Base-by-base conservation (phyloP, 352 stramenopile species). In the Thalassiosira sp. region DNA sequence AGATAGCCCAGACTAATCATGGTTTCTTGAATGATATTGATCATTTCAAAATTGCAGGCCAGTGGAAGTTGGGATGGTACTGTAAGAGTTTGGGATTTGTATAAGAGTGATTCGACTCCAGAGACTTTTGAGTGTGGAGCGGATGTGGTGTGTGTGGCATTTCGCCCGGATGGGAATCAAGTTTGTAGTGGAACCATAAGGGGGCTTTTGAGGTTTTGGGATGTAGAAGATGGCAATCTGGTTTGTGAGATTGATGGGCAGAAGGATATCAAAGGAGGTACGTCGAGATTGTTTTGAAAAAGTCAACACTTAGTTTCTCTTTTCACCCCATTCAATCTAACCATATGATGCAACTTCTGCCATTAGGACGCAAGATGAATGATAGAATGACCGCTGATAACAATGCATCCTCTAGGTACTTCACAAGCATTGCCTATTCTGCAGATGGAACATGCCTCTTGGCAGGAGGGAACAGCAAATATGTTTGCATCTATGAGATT, bases 401-500 rank as follows among this genome's bases (percentile, higher is more conserved):
- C 70, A 92, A 98, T 81, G 86, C 95, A 37, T 86, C 95, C 10
- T 96, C 94, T 2, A 97, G 98, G 79, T 96, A 98, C 78, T 99
- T 99, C 76, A 99, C 95, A n/a, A 98, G 94, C 68, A 90, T 99
- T 18, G 97, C 94, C 73, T 99, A 99, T 88, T 98, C 95, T 51
- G 96, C 96, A 33, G 97, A 99, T 77, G 97, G 97, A 60, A 92
- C 92, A 10, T 98, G 95, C 75, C 89, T 99, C 22, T 89, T 99
- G 10, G 97, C 96, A 3, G 97, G 97, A 61, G 97, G 97, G 10
- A 96, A 96, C 57, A 98, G 94, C 56, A 99, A 98, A 84, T 99
- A 98, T 79, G 95, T 99, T 59, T 99, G 97, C 78, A 98, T 99
- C 71, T 99, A 99, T 90, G 95, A 98, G 78, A 94, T 97, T 37